Percentiles rank a stretch among this genome's conserved stretches.
These are phyloP conservation scores for Podila horticola DNA, from an alignment of 192 early-diverging fungal species.

Conservation along the genomic window DNA sequence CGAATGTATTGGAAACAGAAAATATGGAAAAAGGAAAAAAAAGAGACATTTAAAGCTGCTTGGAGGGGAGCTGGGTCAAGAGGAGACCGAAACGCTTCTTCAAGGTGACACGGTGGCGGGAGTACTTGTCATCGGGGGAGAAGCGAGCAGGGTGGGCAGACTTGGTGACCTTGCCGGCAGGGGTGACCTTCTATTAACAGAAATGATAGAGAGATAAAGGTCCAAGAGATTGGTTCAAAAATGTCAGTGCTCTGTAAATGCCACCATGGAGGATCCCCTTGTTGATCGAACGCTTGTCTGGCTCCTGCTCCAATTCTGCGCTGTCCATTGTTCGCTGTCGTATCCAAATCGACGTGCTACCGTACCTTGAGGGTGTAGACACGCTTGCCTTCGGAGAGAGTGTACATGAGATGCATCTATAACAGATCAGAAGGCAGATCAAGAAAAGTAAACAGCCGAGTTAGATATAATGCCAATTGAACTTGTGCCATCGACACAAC, in stretches of 20 bases:
- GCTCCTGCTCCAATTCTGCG: neutral
- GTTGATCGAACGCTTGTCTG: neutral
- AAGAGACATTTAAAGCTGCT: slow-evolving; percentile 34
- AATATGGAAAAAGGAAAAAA: neutral
- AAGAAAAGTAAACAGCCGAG: neutral
- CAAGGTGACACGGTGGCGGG: slow-evolving; percentile 95
- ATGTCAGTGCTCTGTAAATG: no score
- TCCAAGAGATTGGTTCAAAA: neutral
- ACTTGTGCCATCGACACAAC: no score
- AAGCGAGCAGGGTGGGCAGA: slow-evolving; percentile 99
- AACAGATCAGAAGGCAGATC: neutral
- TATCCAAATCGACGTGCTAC: neutral
- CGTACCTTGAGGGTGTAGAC: slow-evolving; percentile 95
- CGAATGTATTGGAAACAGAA: neutral
- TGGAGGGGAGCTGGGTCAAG: slow-evolving; percentile 69
- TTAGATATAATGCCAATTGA: neutral
- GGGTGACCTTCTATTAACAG: slow-evolving; percentile 77
- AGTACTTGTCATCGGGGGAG: slow-evolving; percentile 99
- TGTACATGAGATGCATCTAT: slow-evolving; percentile 96
- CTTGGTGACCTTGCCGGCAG: slow-evolving; percentile 85
- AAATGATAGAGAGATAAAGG: neutral
- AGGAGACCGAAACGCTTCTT: slow-evolving; percentile 95
- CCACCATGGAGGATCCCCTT: no score
- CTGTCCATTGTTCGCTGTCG: neutral
- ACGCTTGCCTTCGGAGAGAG: slow-evolving; percentile 84